A percentile compares a stretch with the other conserved stretches of the same genome.
Evolutionary conservation across 75 land plant genomes (phyloP).

Genomic region (Pseudotsuga menziesii): DNA sequence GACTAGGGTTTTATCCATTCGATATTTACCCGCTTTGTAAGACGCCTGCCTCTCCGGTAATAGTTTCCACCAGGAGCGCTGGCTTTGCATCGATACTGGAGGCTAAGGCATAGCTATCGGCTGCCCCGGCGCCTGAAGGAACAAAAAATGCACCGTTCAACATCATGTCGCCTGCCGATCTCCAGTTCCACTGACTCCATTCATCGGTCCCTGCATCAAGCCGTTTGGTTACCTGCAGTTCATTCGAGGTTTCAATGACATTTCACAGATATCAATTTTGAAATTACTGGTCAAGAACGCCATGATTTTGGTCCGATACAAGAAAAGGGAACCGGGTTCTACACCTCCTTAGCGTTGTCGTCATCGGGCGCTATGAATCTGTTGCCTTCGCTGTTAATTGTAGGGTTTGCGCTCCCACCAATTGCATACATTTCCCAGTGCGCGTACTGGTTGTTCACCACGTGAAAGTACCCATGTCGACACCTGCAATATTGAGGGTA

Average conservation of each 20-base stretch:
- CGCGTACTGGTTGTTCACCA: slow-evolving; percentile 41
- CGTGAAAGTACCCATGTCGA: slow-evolving; percentile 45
- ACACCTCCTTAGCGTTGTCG: slow-evolving; percentile 19
- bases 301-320: no score
- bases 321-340: no score
- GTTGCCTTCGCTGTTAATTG: slow-evolving; percentile 49
- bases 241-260: no score
- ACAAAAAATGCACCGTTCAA: slow-evolving; percentile 82
- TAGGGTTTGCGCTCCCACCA: slow-evolving; percentile 44
- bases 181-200: slow-evolving; percentile 81
- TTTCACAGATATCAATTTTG: no score
- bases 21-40: slow-evolving; percentile 10
- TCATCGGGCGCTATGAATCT: slow-evolving; percentile 28
- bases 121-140: slow-evolving; percentile 51
- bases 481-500: slow-evolving; percentile 17
- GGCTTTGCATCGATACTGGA: slow-evolving; percentile 60
- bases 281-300: no score
- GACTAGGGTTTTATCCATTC: neutral
- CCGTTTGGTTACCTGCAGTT: slow-evolving; percentile 69
- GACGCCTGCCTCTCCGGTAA: slow-evolving; percentile 56
- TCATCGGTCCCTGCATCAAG: slow-evolving; percentile 52
- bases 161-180: slow-evolving; percentile 69
- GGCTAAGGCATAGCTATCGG: slow-evolving; percentile 49
- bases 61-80: slow-evolving; percentile 33
- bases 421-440: slow-evolving; percentile 48